Evolutionary conservation across 2,329 filamentous ascomycete species (phyloP).

Genomic region (Ophiostoma sp.): DNA sequence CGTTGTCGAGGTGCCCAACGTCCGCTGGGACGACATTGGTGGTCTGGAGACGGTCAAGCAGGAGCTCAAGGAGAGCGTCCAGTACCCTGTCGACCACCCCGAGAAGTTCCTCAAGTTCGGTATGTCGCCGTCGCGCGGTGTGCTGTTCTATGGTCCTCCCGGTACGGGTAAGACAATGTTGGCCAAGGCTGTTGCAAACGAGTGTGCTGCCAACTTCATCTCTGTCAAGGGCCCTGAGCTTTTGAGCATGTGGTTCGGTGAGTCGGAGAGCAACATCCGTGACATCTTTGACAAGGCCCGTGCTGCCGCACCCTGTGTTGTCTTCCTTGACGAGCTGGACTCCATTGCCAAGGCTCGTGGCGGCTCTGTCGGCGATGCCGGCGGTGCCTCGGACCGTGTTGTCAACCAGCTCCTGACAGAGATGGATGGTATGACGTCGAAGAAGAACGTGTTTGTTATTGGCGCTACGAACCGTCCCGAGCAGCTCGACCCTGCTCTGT

Average conservation of each 20-base stretch:
- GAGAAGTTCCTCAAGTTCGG: constrained; percentile 99
- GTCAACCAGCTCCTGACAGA: constrained; percentile 99
- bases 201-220: constrained; percentile 99
- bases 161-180: constrained; percentile 99
- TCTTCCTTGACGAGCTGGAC: constrained; percentile 97
- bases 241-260: constrained; percentile 99
- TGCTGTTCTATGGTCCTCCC: constrained; percentile 96
- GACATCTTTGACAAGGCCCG: constrained; percentile 99
- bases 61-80: constrained; percentile 96
- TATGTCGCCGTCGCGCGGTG: constrained; percentile 94
- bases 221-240: constrained; percentile 98
- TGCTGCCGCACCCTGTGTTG: constrained; percentile 93
- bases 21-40: constrained; percentile 99
- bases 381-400: constrained; percentile 97
- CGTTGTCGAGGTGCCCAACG: constrained; percentile 98
- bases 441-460: constrained; percentile 99
- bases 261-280: constrained; percentile 99
- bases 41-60: constrained; percentile 97
- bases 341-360: constrained; percentile 99
- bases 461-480: constrained; percentile 98
- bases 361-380: constrained; percentile 90
- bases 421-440: constrained; percentile 99
- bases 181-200: constrained; percentile 98
- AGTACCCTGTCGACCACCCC: constrained; percentile 98
- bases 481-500: constrained; percentile 95